These are phyloP conservation scores for Fagopyrum tataricum DNA, from an alignment of 148 eudicot species.

Conservation along the genomic window DNA sequence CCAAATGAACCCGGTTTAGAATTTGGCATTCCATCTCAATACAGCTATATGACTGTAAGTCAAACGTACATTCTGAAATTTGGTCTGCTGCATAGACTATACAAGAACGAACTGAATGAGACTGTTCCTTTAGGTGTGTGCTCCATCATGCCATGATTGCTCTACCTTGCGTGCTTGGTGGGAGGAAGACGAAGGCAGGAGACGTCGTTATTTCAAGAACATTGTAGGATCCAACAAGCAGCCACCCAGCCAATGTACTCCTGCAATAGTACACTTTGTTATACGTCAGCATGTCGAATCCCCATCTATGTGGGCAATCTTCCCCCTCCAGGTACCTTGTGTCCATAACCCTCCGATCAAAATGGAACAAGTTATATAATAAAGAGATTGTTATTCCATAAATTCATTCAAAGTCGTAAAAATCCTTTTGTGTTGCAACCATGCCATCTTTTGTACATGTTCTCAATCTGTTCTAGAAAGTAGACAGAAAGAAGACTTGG, in stretches of 20 bases:
- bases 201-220: constrained; percentile 53
- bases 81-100: neutral
- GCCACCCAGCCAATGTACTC: constrained; percentile 79
- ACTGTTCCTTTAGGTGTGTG: constrained; percentile 57
- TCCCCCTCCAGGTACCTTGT: constrained; percentile 93
- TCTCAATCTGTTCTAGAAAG: neutral
- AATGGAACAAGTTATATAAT: too few relatives aligned
- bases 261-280: constrained; percentile 67
- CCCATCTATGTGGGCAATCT: constrained; percentile 99
- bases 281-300: constrained; percentile 90
- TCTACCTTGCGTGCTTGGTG: constrained; percentile 98
- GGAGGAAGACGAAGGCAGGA: constrained; percentile 98
- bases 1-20: constrained; percentile 78
- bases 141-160: constrained; percentile 97
- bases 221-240: constrained; percentile 60
- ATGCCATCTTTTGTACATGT: neutral
- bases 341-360: too few relatives aligned
- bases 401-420: too few relatives aligned
- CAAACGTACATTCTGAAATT: neutral
- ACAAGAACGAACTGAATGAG: neutral
- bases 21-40: constrained; percentile 91
- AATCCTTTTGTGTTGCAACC: neutral
- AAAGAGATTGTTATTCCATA: too few relatives aligned
- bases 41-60: constrained; percentile 85
- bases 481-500: too few relatives aligned